Percentiles rank a stretch among this genome's conserved stretches.
These are phyloP conservation scores for Neurospora sp. DNA, from an alignment of 495 filamentous ascomycete genomes.

Conservation along the genomic window DNA sequence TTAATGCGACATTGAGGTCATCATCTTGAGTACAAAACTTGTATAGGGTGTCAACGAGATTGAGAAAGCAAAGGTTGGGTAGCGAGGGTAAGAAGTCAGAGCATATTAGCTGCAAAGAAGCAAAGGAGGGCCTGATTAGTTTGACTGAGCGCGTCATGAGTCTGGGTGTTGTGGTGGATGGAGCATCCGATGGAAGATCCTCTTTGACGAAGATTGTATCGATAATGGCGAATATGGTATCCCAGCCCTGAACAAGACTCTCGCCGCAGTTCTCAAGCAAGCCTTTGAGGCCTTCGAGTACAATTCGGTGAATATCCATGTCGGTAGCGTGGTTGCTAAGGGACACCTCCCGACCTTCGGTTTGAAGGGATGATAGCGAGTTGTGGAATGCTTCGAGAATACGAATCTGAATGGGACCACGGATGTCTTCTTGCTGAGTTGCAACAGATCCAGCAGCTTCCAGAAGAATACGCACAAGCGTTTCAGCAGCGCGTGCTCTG, in stretches of 20 bases:
- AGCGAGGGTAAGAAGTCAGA: conserved; percentile 83
- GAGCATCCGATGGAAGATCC: conserved; percentile 13
- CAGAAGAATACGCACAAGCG: conserved; percentile 63
- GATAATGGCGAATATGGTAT: conserved; percentile 73
- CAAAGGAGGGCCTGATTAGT: conserved; percentile 75
- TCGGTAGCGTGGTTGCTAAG: conserved; percentile 50
- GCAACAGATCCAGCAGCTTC: conserved; percentile 46
- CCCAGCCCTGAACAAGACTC: conserved; percentile 70
- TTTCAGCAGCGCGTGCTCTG: conserved; percentile 60
- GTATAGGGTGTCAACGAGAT: conserved; percentile 78
- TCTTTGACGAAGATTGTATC: conserved; percentile 62
- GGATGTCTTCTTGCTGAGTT: conserved; percentile 35
- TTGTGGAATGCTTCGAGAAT: conserved; percentile 58
- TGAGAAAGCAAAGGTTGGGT: conserved; percentile 66
- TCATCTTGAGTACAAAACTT: conserved; percentile 78
- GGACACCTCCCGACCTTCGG: conserved; percentile 33
- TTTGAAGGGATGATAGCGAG: conserved; percentile 38
- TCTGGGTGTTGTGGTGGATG: conserved; percentile 8
- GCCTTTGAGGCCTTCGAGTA: conserved; percentile 68
- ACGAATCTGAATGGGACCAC: conserved; percentile 53
- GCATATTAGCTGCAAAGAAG: conserved; percentile 80
- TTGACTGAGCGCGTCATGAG: conserved; percentile 53
- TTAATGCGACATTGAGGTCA: conserved; percentile 91
- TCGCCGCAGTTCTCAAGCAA: conserved; percentile 88
- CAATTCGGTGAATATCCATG: conserved; percentile 70